Base-by-base conservation (phyloP, 2,329 filamentous ascomycete species). In the Coniochaeta sp. region DNA sequence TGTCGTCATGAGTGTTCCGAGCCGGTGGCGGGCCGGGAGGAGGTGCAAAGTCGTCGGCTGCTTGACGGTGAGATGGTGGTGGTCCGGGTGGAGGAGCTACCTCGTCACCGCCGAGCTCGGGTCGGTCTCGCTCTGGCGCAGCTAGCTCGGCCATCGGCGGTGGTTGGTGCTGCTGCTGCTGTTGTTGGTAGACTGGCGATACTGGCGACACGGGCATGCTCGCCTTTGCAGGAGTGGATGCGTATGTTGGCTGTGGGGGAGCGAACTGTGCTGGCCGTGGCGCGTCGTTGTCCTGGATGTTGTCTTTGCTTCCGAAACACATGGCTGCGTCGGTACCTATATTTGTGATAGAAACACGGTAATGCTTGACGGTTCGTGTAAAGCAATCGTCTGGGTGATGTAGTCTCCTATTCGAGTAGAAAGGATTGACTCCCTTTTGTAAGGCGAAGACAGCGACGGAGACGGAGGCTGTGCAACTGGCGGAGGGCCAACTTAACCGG, bases 291-390 rank as follows among this genome's bases (percentile, higher is more conserved):
- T 70, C 68, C 57, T 63, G 57, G 59, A 61, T 61, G 38, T 68
- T 66, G 57, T 76, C 73, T 60, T 78, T 73, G 57, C 71, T 71
- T 52, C 79, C 77, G 65, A 82, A 82, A 69, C 80, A 83, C 80
- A 83, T 82, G 55, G 40, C 62, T 52, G 26, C 47, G 24, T 19
- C 14, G 16, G 47, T 58, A 22, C 43, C 31, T 31, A 38, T 31
- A 26, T 5, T 28, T 17, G 22, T 9, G 19, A 43, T n/a, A 7
- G 9, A 43, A n/a, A 47, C 5, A 31, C 5, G 28, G 9, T 31
- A 6, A 31, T 31, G 28, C 5, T n/a, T 31, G 28, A 31, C 28
- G 28, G 28, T 31, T n/a, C n/a, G n/a, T n/a, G n/a, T n/a, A n/a
- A n/a, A n/a, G 11, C 36, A 40, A 40, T 5, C 5, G 8, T 19